Base-by-base conservation (phyloP, 108 stramenopile genomes). In the Cyclotella atomus region DNA sequence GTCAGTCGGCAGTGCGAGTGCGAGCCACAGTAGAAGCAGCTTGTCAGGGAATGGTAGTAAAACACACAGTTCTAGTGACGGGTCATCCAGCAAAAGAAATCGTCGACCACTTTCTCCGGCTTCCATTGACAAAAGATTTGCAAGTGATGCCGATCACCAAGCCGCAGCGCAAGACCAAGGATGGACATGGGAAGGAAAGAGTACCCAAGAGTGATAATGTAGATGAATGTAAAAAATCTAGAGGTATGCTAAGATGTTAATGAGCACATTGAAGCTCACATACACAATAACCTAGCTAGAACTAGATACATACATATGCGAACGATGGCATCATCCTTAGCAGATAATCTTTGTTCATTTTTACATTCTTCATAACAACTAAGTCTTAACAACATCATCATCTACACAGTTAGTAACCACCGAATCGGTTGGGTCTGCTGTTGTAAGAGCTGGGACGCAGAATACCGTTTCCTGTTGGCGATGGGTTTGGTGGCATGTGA, bases 121-220 rank as follows among this genome's bases (percentile, higher is more conserved):
- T 7, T 68, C 67, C 0, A 36, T 68, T 68, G 52, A 68, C 34
- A 68, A 68, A 34, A 55, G 38, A 12, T 41, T 12, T 41, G 28
- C 35, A 38, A 15, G 16, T n/a, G 20, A 15, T 5, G 36, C 38
- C 5, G 23, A 44, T 5, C 14, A 62, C 10, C 36, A 41, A 29
- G 41, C 27, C 16, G 61, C 36, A 6, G 2, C 17, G 14, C 61
- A 8, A 4, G 38, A 44, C 2, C 36, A 41, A 43, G 61, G 61
- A 23, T 62, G 61, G 61, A 62, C 20, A 1, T 62, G 61, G 61
- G 61, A 62, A 21, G 61, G 61, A 43, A 62, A 62, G 61, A 23
- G 61, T n/a, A n/a, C n/a, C n/a, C n/a, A n/a, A n/a, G n/a, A n/a
- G n/a, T n/a, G n/a, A n/a, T n/a, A n/a, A n/a, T n/a, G n/a, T n/a